Conservation (phyloP, 2,329 filamentous ascomycete species). For the Fusarium gaditjirri region DNA sequence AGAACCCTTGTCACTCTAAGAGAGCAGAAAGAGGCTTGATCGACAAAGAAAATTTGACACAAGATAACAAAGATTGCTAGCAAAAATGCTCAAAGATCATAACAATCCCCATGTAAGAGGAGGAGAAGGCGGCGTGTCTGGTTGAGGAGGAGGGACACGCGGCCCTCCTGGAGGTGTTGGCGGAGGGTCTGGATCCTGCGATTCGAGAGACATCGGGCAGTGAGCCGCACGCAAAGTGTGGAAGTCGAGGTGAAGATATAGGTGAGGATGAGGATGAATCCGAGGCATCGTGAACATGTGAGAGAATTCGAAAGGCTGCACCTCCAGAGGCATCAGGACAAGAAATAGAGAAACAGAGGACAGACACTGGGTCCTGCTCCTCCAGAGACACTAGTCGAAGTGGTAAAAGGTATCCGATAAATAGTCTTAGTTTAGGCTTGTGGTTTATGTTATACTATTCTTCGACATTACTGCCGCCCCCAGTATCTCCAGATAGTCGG, state of each 20-base stretch:
- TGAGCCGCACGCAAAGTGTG: constrained; percentile 8
- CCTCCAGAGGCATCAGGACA: neutral
- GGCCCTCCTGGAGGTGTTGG: constrained; percentile 46
- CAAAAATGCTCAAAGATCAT: neutral
- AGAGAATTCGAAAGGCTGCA: neutral
- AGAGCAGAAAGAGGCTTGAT: constrained; percentile 16
- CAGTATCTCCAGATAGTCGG: constrained; percentile 15
- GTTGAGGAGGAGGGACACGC: constrained; percentile 44
- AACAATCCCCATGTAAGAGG: constrained; percentile 33
- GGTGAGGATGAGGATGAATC: neutral
- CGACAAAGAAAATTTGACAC: neutral
- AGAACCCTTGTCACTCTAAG: constrained; percentile 10
- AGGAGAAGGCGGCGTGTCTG: constrained; percentile 45
- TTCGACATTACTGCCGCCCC: constrained; percentile 13
- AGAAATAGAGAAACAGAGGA: neutral
- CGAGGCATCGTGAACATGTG: constrained; percentile 14
- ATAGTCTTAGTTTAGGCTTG: constrained; percentile 13
- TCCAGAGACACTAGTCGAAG: neutral
- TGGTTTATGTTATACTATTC: constrained; percentile 39
- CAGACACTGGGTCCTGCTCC: neutral
- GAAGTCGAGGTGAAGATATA: neutral
- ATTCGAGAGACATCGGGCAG: constrained; percentile 2
- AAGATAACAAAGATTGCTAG: neutral
- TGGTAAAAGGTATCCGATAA: neutral
- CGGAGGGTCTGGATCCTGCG: constrained; percentile 41